These are phyloP conservation scores for Lodderomyces theae DNA, from an alignment of 1,139 yeast species.

Conservation along the genomic window DNA sequence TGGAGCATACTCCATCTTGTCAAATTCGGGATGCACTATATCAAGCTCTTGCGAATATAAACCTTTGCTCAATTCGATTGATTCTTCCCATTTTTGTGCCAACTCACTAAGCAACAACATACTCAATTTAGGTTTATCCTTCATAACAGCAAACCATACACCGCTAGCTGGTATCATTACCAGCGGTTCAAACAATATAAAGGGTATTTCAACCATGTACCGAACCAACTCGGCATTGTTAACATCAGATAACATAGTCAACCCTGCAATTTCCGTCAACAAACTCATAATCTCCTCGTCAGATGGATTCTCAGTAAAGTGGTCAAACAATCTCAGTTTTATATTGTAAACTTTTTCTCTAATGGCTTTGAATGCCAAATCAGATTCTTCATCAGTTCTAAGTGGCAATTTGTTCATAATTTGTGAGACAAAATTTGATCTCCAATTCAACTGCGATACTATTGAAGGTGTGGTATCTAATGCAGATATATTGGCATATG, in stretches of 20 bases:
- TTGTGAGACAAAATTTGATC: conserved; percentile 49
- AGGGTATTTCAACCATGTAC: conserved; percentile 70
- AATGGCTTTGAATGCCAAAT: conserved; percentile 23
- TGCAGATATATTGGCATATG: conserved; percentile 25
- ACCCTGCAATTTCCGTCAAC: conserved; percentile 49
- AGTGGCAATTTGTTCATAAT: conserved; percentile 36
- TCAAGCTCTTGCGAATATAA: conserved; percentile 63
- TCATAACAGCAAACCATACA: conserved; percentile 79
- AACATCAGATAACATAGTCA: conserved; percentile 43
- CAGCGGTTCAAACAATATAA: conserved; percentile 57
- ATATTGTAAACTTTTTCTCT: conserved; percentile 16
- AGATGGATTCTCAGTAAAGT: conserved; percentile 8
- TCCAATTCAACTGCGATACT: conserved; percentile 77
- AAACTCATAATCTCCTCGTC: conserved; percentile 37
- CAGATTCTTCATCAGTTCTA: conserved; percentile 30
- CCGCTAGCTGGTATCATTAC: conserved; percentile 67
- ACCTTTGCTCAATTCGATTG: conserved; percentile 61
- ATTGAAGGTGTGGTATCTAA: conserved; percentile 69
- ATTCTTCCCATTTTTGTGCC: conserved; percentile 62
- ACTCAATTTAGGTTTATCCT: conserved; percentile 58
- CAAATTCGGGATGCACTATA: conserved; percentile 58
- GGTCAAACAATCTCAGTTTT: conserved; percentile 12
- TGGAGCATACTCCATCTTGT: conserved; percentile 87
- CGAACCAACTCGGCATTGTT: conserved; percentile 53
- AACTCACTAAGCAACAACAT: conserved; percentile 68